Base-by-base conservation (phyloP, 306 rosid genomes). In the Parietaria judaica region DNA sequence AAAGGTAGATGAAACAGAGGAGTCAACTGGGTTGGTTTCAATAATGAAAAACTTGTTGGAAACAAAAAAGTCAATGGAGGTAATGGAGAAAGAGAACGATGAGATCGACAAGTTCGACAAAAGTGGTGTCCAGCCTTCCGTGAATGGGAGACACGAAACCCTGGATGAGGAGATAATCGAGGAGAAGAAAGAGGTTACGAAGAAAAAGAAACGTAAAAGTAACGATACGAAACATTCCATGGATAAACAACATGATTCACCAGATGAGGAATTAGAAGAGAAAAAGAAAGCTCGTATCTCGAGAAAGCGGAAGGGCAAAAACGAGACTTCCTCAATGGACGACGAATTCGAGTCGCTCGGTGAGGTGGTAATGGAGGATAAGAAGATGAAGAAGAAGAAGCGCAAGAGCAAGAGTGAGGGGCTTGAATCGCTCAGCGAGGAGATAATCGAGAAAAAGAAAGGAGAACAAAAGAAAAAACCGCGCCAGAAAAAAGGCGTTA, bases 201-300 rank as follows among this genome's bases (percentile, higher is more conserved):
- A 56, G 70, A 64, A 55, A n/a, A 17, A 53, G 55, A 65, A 53
- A 36, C 51, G 48, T 63, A 38, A 7, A 39, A 71, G 69, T 58
- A 63, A 56, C 54, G 51, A 55, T 49, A 7, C 49, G 45, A 68
- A 34, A 55, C 74, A 37, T 56, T 55, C 44, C 9, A 41, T 41
- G 7, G 64, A 39, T 49, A 70, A 56, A 70, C 35, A 66, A 68
- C 62, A 8, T 41, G 68, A 46, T 35, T 59, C 57, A 44, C 69
- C 66, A 7, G 74, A 64, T 49, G 55, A 58, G 70, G 64, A 65
- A 4, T 12, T 43, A 43, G 72, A 36, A 56, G 71, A 50, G 75
- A 56, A 61, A 51, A 52, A 66, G 63, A n/a, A 14, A 52, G 34
- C 8, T 2, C 34, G 17, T 14, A 9, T 57, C 16, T 46, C 31